Evolutionary conservation across 2,329 filamentous ascomycete species (phyloP).

Genomic region (Fusarium camptoceras): DNA sequence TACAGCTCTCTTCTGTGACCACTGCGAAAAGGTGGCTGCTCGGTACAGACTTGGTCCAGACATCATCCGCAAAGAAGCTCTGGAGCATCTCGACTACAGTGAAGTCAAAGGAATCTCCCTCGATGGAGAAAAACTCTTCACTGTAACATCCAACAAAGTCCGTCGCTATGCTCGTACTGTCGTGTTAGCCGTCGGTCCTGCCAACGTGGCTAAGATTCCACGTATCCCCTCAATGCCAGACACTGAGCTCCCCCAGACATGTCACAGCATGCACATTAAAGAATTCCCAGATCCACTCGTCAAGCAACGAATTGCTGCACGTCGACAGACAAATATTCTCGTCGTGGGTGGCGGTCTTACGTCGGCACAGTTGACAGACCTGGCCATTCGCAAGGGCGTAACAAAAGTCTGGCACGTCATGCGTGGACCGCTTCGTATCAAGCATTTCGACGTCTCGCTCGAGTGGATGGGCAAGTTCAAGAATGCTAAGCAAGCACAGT

Average conservation of each 20-base stretch:
- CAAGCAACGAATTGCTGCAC: constrained; percentile 62
- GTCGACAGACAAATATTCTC: constrained; percentile 70
- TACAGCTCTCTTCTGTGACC: constrained; percentile 69
- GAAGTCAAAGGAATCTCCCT: constrained; percentile 58
- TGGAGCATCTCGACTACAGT: constrained; percentile 71
- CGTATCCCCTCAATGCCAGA: constrained; percentile 50
- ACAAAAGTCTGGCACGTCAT: constrained; percentile 77
- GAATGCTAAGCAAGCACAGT: constrained; percentile 79
- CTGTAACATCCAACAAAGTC: constrained; percentile 66
- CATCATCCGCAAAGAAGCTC: constrained; percentile 71
- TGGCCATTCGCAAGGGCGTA: constrained; percentile 73
- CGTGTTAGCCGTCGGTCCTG: constrained; percentile 77
- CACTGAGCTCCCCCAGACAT: constrained; percentile 56
- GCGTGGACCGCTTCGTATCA: constrained; percentile 69
- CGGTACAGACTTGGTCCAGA: constrained; percentile 61
- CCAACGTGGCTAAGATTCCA: constrained; percentile 67
- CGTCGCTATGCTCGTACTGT: constrained; percentile 70
- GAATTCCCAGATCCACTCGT: constrained; percentile 67
- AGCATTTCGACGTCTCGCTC: constrained; percentile 82
- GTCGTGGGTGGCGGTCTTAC: constrained; percentile 82
- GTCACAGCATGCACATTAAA: constrained; percentile 74
- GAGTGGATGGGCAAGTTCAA: constrained; percentile 86
- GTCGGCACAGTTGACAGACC: constrained; percentile 77
- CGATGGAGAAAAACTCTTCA: constrained; percentile 70
- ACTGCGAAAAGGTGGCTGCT: constrained; percentile 67